Percentiles rank a stretch among this genome's conserved stretches.
These are phyloP conservation scores for Fraxinus latifolia DNA, from an alignment of 305 asterid genomes.

Conservation along the genomic window DNA sequence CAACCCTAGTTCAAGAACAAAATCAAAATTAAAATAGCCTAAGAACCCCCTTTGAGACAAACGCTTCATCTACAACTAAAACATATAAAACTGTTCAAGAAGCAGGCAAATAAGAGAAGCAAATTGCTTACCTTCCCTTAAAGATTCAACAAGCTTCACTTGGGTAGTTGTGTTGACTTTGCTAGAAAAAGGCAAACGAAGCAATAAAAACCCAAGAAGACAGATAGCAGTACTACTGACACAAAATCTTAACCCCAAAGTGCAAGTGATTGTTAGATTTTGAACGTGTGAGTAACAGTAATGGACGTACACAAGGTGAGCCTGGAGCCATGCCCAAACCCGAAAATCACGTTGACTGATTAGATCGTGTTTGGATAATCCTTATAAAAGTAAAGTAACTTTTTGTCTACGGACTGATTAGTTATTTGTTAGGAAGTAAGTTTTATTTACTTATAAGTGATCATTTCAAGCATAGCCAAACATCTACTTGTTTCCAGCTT, in stretches of 20 bases:
- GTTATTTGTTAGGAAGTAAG: not conserved
- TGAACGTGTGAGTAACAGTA: not conserved
- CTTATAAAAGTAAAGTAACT: not conserved
- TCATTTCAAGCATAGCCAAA: not conserved
- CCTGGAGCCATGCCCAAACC: not conserved
- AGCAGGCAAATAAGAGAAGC: not conserved
- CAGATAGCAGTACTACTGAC: not conserved
- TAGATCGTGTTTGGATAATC: not conserved
- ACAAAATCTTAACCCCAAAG: not conserved
- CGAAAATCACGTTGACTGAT: not conserved
- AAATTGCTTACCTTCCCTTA: not conserved
- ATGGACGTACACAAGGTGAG: not conserved
- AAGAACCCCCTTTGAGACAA: not conserved
- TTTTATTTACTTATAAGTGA: not conserved
- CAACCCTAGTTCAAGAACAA: conserved; percentile 22
- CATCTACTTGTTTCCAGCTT: not conserved
- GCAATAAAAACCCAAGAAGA: not conserved
- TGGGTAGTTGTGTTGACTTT: conserved; percentile 34
- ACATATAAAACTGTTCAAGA: not conserved
- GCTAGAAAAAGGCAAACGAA: conserved; percentile 12
- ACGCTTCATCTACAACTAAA: not conserved
- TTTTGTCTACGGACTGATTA: not conserved
- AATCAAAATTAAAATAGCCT: not conserved
- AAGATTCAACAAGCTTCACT: conserved; percentile 16
- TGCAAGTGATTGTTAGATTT: not conserved